Evolutionary conservation across 2,329 filamentous ascomycete genomes (phyloP), one percentile per base, ranked within the genome.

Genomic region (Chaetothyriales sp.): DNA sequence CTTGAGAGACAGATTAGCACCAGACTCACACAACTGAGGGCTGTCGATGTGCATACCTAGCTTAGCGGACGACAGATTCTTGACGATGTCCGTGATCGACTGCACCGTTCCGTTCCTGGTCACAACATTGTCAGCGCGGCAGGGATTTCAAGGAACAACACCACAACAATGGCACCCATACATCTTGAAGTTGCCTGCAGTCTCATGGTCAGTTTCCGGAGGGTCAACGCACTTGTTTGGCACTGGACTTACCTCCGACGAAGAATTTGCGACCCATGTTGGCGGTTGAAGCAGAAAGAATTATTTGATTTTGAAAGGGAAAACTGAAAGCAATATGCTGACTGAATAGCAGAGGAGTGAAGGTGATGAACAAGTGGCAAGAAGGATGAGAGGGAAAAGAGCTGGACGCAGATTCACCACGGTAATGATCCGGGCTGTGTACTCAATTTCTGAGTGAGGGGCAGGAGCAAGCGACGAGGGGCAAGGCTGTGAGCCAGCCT

Each of bases 251-350:
- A 39, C 89, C 89, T 71, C 89, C 89, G 70, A 95, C 86, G 71
- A 95, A 94, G 78, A 94, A 95, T 77, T 88, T 84, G 77, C 88
- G 88, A 79, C 83, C 78, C 88, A 94, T 95, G 65, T 66, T 86
- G 78, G 73, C 67, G 58, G 49, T 53, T 53, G 43, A 8, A 45
- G 43, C 10, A 39, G 12, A 10, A 39, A 39, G 12, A 10, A 39
- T 15, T 39, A 39, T 15, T 39, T 39, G 15, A 39, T 2, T 39
- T 39, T 15, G 15, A 39, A 39, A 5, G 10, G 12, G 12, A 39
- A 39, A 15, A 39, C 32, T 39, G 12, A 12, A 39, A 39, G 15
- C 10, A 6, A 9, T 39, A 39, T 39, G 32, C 32, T 39, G 10
- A 15, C 32, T 39, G 32, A 39, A 10, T 39, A 39, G 32, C 5